Evolutionary conservation across 2,329 filamentous ascomycete species (phyloP).

Genomic region (Alternaria angustiovoidea): DNA sequence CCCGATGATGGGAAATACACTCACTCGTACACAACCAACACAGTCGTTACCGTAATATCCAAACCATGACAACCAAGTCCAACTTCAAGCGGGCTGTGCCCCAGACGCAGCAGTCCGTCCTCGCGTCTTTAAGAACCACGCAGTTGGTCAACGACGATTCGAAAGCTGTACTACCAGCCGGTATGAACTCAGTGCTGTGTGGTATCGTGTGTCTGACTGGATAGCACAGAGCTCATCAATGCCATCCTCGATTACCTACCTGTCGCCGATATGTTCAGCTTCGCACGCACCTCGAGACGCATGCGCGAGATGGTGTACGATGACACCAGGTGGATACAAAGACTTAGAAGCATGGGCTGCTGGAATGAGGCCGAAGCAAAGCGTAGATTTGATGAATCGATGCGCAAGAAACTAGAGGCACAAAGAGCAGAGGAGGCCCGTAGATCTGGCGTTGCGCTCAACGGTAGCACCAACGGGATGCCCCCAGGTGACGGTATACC

Average conservation of each 20-base stretch:
- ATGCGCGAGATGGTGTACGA: conserved; percentile 99
- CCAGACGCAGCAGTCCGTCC: conserved; percentile 57
- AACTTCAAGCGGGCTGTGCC: conserved; percentile 58
- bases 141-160: conserved; percentile 80
- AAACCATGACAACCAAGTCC: conserved; percentile 54
- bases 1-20: conserved; percentile 16
- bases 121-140: conserved; percentile 80
- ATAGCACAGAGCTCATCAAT: conserved; percentile 76
- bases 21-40: conserved; percentile 1
- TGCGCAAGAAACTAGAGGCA: conserved; percentile 65
- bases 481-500: conserved; percentile 43
- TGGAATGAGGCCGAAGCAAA: conserved; percentile 93
- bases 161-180: conserved; percentile 82
- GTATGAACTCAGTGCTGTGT: conserved; percentile 55
- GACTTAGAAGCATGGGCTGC: conserved; percentile 83
- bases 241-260: conserved; percentile 89
- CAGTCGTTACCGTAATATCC: neutral
- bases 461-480: conserved; percentile 48
- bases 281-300: conserved; percentile 82
- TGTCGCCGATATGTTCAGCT: conserved; percentile 82
- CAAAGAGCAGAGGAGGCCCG: conserved; percentile 55
- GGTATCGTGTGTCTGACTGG: conserved; percentile 6
- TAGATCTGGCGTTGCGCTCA: conserved; percentile 43
- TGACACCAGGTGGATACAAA: conserved; percentile 91
- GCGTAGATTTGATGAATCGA: conserved; percentile 77